These are phyloP conservation scores for Mortierella sp. DNA, from an alignment of 371 early-diverging fungal genomes.

Conservation along the genomic window DNA sequence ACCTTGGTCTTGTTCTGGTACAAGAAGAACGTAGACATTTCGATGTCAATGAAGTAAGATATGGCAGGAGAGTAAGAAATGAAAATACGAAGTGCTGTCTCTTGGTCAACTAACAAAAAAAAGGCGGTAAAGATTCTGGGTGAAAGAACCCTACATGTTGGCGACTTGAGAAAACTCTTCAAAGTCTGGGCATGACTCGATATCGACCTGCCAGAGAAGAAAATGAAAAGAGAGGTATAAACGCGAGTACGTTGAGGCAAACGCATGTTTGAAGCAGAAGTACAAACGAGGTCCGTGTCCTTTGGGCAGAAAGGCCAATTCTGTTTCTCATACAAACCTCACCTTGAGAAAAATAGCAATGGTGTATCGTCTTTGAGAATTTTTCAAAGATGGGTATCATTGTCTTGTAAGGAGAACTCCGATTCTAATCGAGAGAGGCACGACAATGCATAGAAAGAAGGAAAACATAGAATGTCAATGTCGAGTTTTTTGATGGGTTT, in stretches of 20 bases:
- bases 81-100: background rate
- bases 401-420: slow-evolving; percentile 71
- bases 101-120: background rate
- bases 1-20: slow-evolving; percentile 1
- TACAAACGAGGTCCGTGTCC: background rate
- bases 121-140: background rate
- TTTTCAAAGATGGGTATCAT: slow-evolving; percentile 70
- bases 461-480: background rate
- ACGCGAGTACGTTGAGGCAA: background rate
- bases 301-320: too few species aligned
- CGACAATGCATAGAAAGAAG: background rate
- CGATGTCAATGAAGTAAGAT: background rate
- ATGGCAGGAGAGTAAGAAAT: background rate
- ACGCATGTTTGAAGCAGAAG: background rate
- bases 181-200: slow-evolving; percentile 64
- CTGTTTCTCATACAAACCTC: background rate
- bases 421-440: slow-evolving; percentile 12
- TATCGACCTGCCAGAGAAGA: slow-evolving; percentile 67
- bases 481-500: too few species aligned
- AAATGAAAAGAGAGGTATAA: background rate
- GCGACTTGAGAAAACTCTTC: slow-evolving; percentile 48
- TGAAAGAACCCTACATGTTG: slow-evolving; percentile 57
- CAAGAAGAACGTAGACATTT: background rate
- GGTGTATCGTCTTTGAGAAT: slow-evolving; percentile 64
- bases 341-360: slow-evolving; percentile 72